These are phyloP conservation scores for Saccharomycopsis phalli DNA, from an alignment of 1,139 yeast species.

Conservation along the genomic window DNA sequence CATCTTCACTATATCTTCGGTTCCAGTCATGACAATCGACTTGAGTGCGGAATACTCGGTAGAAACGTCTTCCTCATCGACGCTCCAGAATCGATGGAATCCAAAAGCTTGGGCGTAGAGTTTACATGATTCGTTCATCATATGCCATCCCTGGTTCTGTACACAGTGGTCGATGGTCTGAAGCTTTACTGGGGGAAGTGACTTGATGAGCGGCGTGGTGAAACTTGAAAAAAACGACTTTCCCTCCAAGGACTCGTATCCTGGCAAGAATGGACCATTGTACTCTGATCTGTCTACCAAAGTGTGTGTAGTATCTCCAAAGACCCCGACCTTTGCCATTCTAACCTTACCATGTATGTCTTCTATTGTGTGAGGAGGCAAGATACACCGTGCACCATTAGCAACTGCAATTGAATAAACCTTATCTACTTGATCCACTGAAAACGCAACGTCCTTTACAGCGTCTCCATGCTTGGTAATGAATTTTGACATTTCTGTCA, in stretches of 20 bases:
- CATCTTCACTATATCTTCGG: slow-evolving; percentile 54
- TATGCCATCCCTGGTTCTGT: slow-evolving; percentile 65
- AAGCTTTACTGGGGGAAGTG: slow-evolving; percentile 33
- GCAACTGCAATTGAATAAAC: slow-evolving; percentile 39
- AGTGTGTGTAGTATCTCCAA: slow-evolving; percentile 59
- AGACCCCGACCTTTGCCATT: slow-evolving; percentile 48
- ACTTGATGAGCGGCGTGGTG: slow-evolving; percentile 18
- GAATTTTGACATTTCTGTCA: slow-evolving; percentile 38
- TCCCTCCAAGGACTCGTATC: slow-evolving; percentile 28
- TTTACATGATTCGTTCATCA: slow-evolving; percentile 49
- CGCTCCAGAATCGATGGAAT: slow-evolving; percentile 76
- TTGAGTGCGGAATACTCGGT: slow-evolving; percentile 62
- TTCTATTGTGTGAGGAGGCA: slow-evolving; percentile 31
- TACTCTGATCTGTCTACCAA: slow-evolving; percentile 40
- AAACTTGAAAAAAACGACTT: slow-evolving; percentile 11
- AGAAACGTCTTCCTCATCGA: slow-evolving; percentile 63
- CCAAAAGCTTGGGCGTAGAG: slow-evolving; percentile 58
- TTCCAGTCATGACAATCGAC: slow-evolving; percentile 67
- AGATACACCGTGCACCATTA: slow-evolving; percentile 46
- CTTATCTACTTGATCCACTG: slow-evolving; percentile 41
- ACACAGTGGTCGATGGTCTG: slow-evolving; percentile 65
- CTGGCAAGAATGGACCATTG: slow-evolving; percentile 50
- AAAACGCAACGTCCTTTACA: slow-evolving; percentile 61
- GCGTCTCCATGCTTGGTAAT: slow-evolving; percentile 65
- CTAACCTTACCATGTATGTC: slow-evolving; percentile 38